These are phyloP conservation scores for Pisolithus microcarpus DNA, from an alignment of 768 basidiomycete genomes.

Conservation along the genomic window DNA sequence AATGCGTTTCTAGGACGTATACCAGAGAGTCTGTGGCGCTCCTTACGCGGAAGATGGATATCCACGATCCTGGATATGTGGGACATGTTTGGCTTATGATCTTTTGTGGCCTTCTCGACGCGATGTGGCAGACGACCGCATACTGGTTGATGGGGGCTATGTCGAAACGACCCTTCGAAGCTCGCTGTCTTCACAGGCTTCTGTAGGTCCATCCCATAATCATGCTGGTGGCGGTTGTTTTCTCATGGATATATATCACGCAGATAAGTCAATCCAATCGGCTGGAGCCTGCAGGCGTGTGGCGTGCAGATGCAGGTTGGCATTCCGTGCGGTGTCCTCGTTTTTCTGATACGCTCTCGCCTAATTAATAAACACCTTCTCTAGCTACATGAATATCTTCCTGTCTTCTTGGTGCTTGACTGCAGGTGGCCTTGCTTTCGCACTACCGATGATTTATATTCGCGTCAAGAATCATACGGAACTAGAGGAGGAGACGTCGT, in stretches of 20 bases:
- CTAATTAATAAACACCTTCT: neutral
- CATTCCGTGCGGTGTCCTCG: conserved; percentile 44
- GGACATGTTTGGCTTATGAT: conserved; percentile 58
- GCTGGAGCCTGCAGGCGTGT: conserved; percentile 68
- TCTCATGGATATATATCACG: conserved; percentile 1
- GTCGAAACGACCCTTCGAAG: conserved; percentile 74
- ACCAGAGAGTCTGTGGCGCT: conserved; percentile 45
- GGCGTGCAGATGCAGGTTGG: conserved; percentile 62
- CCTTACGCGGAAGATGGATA: conserved; percentile 46
- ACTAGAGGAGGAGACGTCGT: conserved; percentile 47
- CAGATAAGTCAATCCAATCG: conserved; percentile 70
- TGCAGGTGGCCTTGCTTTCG: conserved; percentile 53
- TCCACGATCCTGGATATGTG: conserved; percentile 47
- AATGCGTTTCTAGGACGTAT: conserved; percentile 37
- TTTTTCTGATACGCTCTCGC: neutral
- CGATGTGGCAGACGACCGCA: conserved; percentile 80
- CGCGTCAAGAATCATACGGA: conserved; percentile 60
- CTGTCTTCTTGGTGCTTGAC: conserved; percentile 70
- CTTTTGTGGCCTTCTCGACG: conserved; percentile 67
- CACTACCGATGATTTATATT: conserved; percentile 68
- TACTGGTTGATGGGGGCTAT: conserved; percentile 85
- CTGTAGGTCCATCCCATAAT: conserved; percentile 41
- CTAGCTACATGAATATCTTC: conserved; percentile 63
- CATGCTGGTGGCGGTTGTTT: neutral
- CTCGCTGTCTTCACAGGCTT: conserved; percentile 78